Evolutionary conservation across 2,329 filamentous ascomycete species (phyloP).

Genomic region (Tolypocladium pustulatum): DNA sequence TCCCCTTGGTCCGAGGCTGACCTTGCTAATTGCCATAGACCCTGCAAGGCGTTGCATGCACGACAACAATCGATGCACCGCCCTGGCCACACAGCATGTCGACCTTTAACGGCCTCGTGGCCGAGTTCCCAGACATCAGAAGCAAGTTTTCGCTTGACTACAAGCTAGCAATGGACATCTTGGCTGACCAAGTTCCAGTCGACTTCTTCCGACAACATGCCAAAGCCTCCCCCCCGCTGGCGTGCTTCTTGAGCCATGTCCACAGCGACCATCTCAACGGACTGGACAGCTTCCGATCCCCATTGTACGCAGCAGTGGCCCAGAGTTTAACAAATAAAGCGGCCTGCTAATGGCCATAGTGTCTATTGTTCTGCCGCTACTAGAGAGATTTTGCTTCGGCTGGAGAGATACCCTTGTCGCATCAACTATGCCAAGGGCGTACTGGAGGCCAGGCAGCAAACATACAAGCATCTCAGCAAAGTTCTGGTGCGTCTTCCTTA

Average conservation of each 20-base stretch:
- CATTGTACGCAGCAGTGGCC: constrained; percentile 43
- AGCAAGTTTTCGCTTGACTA: constrained; percentile 29
- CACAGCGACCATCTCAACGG: constrained; percentile 84
- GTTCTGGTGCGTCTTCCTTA: constrained; percentile 40
- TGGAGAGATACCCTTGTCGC: constrained; percentile 70
- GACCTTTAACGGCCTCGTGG: constrained; percentile 61
- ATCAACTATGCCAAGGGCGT: constrained; percentile 74
- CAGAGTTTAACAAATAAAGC: background rate
- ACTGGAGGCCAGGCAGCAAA: constrained; percentile 61
- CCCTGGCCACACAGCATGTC: constrained; percentile 46
- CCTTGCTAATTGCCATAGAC: background rate
- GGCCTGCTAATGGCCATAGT: constrained; percentile 17
- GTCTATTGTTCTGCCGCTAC: constrained; percentile 87
- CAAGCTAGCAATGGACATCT: background rate
- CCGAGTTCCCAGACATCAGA: constrained; percentile 71
- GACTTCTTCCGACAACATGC: constrained; percentile 65
- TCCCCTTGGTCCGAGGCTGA: background rate
- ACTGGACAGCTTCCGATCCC: constrained; percentile 63
- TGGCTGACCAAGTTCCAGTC: constrained; percentile 35
- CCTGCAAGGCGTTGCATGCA: background rate
- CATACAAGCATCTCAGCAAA: constrained; percentile 65
- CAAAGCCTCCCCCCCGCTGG: constrained; percentile 51
- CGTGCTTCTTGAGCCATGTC: constrained; percentile 84
- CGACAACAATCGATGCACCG: background rate
- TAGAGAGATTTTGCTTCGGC: constrained; percentile 64